A percentile compares a stretch with the other conserved stretches of the same genome.
phyloP scores from a whole-genome alignment of 2,329 filamentous ascomycete genomes.

The Colletotrichum tamarilloi region DNA sequence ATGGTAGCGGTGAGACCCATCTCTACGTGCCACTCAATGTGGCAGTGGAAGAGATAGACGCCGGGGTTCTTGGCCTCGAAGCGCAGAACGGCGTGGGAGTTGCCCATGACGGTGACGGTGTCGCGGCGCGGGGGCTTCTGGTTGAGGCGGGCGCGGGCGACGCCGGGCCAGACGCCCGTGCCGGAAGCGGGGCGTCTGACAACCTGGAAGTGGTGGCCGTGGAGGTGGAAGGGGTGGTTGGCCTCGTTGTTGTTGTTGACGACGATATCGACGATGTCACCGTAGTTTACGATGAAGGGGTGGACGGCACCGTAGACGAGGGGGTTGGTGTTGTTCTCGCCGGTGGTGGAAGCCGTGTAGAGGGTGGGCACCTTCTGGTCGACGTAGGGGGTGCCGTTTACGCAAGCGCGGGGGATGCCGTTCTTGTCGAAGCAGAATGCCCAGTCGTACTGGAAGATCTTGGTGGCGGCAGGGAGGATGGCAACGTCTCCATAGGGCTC shows the following conservation, averaged over 20 bases:
- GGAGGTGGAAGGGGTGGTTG: constrained; percentile 64
- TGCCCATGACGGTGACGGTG: constrained; percentile 50
- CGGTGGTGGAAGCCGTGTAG: constrained; percentile 75
- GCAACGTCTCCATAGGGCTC: constrained; percentile 64
- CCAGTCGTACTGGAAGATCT: constrained; percentile 66
- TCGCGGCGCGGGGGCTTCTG: constrained; percentile 48
- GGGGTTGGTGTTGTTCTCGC: constrained; percentile 54
- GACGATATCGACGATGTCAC: constrained; percentile 57
- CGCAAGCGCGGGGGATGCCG: constrained; percentile 69
- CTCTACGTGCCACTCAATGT: constrained; percentile 71
- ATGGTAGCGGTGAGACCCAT: constrained; percentile 67
- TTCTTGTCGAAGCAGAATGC: constrained; percentile 70
- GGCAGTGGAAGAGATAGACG: constrained; percentile 68
- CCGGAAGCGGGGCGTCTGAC: constrained; percentile 52
- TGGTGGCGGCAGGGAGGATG: constrained; percentile 63
- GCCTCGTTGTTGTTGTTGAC: constrained; percentile 61
- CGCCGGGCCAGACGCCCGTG: constrained; percentile 50
- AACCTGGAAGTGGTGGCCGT: constrained; percentile 67
- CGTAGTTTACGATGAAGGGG: constrained; percentile 52
- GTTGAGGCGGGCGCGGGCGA: constrained; percentile 41
- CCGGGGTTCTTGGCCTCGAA: constrained; percentile 65
- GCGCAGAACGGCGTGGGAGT: constrained; percentile 61
- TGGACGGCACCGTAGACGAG: constrained; percentile 55
- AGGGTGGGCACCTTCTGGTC: constrained; percentile 75
- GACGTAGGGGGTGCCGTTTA: constrained; percentile 77